Percentiles rank a stretch among this genome's conserved stretches.
These are phyloP conservation scores for Primulina huaijiensis DNA, from an alignment of 257 asterid species.

Conservation along the genomic window DNA sequence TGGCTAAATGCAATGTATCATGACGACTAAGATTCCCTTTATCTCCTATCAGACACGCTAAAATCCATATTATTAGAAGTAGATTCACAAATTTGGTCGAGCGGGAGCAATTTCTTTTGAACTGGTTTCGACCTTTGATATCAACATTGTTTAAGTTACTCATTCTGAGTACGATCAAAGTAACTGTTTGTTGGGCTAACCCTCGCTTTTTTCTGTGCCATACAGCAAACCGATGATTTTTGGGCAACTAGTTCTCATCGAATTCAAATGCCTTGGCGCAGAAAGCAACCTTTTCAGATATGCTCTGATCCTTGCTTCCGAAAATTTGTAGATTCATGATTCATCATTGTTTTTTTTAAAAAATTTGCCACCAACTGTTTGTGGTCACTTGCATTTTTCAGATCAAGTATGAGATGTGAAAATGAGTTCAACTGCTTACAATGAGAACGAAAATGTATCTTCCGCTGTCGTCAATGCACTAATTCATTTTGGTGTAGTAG, in stretches of 20 bases:
- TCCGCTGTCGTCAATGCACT: constrained; percentile 25
- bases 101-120: not conserved
- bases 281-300: constrained; percentile 25
- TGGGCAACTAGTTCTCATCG: constrained; percentile 31
- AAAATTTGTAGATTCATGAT: constrained; percentile 27
- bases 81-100: not conserved
- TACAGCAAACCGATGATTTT: constrained; percentile 40
- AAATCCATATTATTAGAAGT: not conserved
- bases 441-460: constrained; percentile 31
- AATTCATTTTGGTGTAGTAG: not conserved
- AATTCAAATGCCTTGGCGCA: constrained; percentile 24
- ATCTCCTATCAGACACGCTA: constrained; percentile 2
- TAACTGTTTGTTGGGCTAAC: constrained; percentile 27
- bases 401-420: constrained; percentile 38
- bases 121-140: not conserved
- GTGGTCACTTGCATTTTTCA: constrained; percentile 25
- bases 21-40: not conserved
- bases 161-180: constrained; percentile 23
- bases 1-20: not conserved
- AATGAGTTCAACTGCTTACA: constrained; percentile 27
- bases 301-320: constrained; percentile 32
- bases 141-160: constrained; percentile 2
- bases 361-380: constrained; percentile 12
- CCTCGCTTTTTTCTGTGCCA: constrained; percentile 40
- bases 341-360: not conserved